phyloP scores from a whole-genome alignment of 2,329 filamentous ascomycete species.

The Tolypocladium cylindrosporum region DNA sequence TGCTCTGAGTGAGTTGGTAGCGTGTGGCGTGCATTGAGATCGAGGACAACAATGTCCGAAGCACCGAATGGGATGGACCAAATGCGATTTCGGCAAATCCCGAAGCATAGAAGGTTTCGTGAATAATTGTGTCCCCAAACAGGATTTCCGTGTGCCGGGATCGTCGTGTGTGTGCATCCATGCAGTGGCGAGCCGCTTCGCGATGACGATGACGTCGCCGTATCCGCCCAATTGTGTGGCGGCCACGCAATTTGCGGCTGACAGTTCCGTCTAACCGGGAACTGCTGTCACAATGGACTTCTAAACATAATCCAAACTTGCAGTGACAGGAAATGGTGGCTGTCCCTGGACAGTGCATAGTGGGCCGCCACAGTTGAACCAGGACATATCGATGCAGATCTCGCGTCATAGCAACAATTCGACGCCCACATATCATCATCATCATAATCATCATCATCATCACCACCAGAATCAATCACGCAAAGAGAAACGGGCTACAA shows the following conservation, averaged over 20 bases:
- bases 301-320: background rate
- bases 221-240: background rate
- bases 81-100: too few species aligned
- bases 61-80: too few species aligned
- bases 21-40: too few species aligned
- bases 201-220: background rate
- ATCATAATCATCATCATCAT: background rate
- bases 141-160: background rate
- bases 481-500: too few species aligned
- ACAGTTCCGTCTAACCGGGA: background rate
- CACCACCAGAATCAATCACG: too few species aligned
- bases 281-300: background rate
- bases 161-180: background rate
- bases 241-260: background rate
- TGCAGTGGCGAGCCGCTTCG: background rate
- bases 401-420: background rate
- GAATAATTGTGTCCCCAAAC: background rate
- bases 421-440: background rate
- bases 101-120: background rate
- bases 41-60: too few species aligned
- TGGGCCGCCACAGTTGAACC: background rate
- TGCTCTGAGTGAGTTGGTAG: too few species aligned
- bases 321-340: too few species aligned
- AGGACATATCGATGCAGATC: background rate
- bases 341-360: background rate